Evolutionary conservation across 2,329 filamentous ascomycete genomes (phyloP).

Genomic region (Claviceps maximensis): DNA sequence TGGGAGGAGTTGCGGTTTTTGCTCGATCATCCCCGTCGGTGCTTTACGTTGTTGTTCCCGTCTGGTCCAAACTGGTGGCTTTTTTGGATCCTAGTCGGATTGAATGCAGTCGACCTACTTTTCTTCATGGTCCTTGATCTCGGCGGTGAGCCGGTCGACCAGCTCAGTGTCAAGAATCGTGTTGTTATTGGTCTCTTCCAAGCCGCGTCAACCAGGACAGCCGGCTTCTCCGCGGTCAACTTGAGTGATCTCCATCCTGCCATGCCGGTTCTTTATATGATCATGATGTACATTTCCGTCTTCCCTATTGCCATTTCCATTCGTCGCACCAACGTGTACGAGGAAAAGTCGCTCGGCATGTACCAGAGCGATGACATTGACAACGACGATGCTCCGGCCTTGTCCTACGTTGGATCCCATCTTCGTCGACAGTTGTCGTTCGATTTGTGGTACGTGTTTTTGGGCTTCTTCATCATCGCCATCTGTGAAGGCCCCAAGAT

Average conservation of each 20-base stretch:
- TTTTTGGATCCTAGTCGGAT: conserved; percentile 66
- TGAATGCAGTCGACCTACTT: conserved; percentile 77
- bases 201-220: conserved; percentile 77
- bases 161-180: conserved; percentile 57
- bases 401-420: conserved; percentile 83
- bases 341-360: conserved; percentile 74
- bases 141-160: conserved; percentile 53
- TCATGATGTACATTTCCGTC: conserved; percentile 99
- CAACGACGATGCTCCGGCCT: conserved; percentile 41
- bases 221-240: conserved; percentile 75
- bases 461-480: conserved; percentile 83
- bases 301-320: conserved; percentile 95
- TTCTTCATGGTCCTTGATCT: conserved; percentile 90
- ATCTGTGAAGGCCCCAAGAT: conserved; percentile 73
- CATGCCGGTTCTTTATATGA: conserved; percentile 83
- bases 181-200: conserved; percentile 84
- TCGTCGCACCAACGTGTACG: conserved; percentile 89
- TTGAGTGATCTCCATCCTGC: conserved; percentile 70
- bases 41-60: conserved; percentile 90
- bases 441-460: conserved; percentile 92
- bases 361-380: conserved; percentile 40
- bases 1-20: conserved; percentile 89
- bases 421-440: conserved; percentile 88
- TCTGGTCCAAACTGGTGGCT: conserved; percentile 90
- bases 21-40: conserved; percentile 86